Conservation (phyloP, 192 early-diverging fungal genomes). For the Obelidium mucronatum region DNA sequence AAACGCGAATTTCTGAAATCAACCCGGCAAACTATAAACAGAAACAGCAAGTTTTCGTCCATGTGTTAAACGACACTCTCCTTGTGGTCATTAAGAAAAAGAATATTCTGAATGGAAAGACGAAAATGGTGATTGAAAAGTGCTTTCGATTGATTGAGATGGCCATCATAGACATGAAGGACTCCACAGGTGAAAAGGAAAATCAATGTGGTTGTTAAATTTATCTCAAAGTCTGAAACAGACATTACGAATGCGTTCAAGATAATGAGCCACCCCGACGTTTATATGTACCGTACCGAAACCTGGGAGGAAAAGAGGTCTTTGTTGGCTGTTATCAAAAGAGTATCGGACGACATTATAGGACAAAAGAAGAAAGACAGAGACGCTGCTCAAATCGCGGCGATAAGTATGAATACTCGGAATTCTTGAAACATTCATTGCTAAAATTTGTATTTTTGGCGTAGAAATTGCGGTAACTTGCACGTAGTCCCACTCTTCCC, state of each 20-base stretch:
- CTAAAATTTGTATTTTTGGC: neutral
- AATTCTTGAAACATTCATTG: neutral
- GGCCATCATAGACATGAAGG: slow-evolving; percentile 84
- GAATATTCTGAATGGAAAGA: slow-evolving; percentile 68
- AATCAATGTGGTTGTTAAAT: slow-evolving; percentile 3
- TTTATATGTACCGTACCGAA: slow-evolving; percentile 75
- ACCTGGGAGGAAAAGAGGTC: slow-evolving; percentile 74
- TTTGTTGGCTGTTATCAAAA: slow-evolving; percentile 50
- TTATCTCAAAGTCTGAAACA: slow-evolving; percentile 33
- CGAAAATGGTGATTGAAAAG: slow-evolving; percentile 80
- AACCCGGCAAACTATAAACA: slow-evolving; percentile 74
- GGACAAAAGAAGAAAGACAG: slow-evolving; percentile 22
- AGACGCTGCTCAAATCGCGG: neutral
- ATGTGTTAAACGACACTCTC: slow-evolving; percentile 85
- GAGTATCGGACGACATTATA: slow-evolving; percentile 15
- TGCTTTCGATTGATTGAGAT: slow-evolving; percentile 82
- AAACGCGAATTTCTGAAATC: slow-evolving; percentile 72
- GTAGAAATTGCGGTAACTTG: neutral
- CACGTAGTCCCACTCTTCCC: neutral
- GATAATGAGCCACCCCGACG: slow-evolving; percentile 83
- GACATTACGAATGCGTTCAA: slow-evolving; percentile 84
- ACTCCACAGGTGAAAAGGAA: slow-evolving; percentile 77
- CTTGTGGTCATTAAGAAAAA: slow-evolving; percentile 83
- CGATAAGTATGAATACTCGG: neutral
- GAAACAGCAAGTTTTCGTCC: slow-evolving; percentile 79